phyloP scores from a whole-genome alignment of 768 basidiomycete genomes.

The Termitomyces sp. region DNA sequence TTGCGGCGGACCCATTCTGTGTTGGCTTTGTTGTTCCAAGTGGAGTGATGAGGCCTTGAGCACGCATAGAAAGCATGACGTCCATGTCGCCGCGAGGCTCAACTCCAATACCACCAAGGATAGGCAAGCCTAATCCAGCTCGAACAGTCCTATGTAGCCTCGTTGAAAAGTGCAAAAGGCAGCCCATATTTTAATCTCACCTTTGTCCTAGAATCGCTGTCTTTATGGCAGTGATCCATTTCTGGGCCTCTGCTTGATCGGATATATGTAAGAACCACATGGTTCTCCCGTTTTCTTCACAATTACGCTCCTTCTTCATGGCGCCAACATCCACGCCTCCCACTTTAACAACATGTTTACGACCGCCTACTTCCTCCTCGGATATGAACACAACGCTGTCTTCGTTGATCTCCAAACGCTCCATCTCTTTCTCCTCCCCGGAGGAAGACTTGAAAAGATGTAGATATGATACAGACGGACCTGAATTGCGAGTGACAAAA shows the following conservation, averaged over 20 bases:
- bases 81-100: conserved; percentile 80
- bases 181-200: conserved; percentile 27
- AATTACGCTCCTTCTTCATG: conserved; percentile 34
- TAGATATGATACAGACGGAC: conserved; percentile 48
- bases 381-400: conserved; percentile 73
- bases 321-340: conserved; percentile 57
- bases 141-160: conserved; percentile 49
- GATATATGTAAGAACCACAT: conserved; percentile 71
- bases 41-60: conserved; percentile 51
- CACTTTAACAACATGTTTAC: conserved; percentile 57
- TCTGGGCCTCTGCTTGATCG: conserved; percentile 56
- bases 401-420: conserved; percentile 71
- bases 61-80: conserved; percentile 76
- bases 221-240: conserved; percentile 75
- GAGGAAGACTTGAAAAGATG: conserved; percentile 67
- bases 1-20: conserved; percentile 15
- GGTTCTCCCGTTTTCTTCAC: conserved; percentile 45
- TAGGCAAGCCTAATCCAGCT: conserved; percentile 53
- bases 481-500: conserved; percentile 28
- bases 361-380: conserved; percentile 46
- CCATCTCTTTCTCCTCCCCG: conserved; percentile 61
- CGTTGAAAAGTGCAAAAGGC: neutral
- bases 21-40: conserved; percentile 18
- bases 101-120: conserved; percentile 34
- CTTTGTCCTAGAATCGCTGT: conserved; percentile 64